Evolutionary conservation across 768 basidiomycete genomes (phyloP).

Genomic region (Trametes sanguinea): DNA sequence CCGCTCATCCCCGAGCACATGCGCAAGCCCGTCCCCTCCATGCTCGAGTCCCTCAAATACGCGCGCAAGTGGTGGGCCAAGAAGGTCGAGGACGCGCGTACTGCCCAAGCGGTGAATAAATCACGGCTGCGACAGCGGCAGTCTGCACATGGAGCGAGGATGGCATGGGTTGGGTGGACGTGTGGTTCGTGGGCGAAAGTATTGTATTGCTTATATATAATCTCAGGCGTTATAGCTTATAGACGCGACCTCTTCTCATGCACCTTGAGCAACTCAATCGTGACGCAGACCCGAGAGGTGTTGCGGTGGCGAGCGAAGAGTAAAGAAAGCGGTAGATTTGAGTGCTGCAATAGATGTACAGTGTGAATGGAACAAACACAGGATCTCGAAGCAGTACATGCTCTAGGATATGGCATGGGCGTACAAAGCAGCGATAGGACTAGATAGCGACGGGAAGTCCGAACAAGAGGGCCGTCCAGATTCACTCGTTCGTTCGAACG

Average conservation of each 20-base stretch:
- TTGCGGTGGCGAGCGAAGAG: background rate
- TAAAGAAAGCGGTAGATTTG: background rate
- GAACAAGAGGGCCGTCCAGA: background rate
- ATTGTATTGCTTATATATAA: conserved; percentile 16
- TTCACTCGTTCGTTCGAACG: no score
- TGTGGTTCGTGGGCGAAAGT: conserved; percentile 3
- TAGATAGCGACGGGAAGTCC: background rate
- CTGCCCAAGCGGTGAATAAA: background rate
- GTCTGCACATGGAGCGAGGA: no score
- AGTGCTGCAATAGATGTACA: conserved; percentile 18
- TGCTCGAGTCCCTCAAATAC: conserved; percentile 28
- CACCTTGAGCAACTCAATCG: no score
- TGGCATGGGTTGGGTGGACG: no score
- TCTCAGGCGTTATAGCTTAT: conserved; percentile 10
- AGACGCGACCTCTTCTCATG: conserved; percentile 13
- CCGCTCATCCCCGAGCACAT: conserved; percentile 27
- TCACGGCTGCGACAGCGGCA: no score
- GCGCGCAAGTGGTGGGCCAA: conserved; percentile 24
- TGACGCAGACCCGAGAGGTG: no score
- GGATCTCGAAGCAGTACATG: conserved; percentile 9
- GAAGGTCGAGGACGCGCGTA: conserved; percentile 16
- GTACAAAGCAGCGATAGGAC: background rate
- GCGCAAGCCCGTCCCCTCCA: conserved; percentile 29
- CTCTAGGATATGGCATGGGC: conserved; percentile 14
- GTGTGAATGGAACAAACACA: conserved; percentile 7